A percentile compares a stretch with the other conserved stretches of the same genome.
These are phyloP conservation scores for Tulasnella sp. DNA, from an alignment of 768 basidiomycete genomes.

Conservation along the genomic window DNA sequence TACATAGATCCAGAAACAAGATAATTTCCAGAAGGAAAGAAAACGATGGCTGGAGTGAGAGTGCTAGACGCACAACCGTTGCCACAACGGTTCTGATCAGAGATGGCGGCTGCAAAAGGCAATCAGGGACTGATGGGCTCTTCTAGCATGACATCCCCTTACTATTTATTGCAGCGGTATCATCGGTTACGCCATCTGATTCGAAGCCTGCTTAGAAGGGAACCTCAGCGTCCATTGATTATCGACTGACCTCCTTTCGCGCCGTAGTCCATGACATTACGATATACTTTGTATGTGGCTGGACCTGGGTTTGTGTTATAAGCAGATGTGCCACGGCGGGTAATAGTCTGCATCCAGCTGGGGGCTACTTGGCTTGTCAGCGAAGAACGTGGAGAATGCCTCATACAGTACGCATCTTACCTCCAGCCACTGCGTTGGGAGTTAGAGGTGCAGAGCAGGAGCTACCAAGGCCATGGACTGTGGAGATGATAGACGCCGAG, in stretches of 20 bases:
- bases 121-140: too few relatives aligned
- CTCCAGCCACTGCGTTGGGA: conserved; percentile 11
- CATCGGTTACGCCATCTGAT: conserved; percentile 16
- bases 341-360: conserved; percentile 20
- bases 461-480: background rate
- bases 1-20: conserved; percentile 34
- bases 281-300: conserved; percentile 9
- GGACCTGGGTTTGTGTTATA: conserved; percentile 27
- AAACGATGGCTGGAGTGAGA: conserved; percentile 16
- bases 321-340: background rate
- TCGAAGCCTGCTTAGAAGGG: conserved; percentile 2
- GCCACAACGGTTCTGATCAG: conserved; percentile 12
- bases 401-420: background rate
- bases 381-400: background rate
- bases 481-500: background rate
- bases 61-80: conserved; percentile 4
- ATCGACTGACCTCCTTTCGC: background rate
- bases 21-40: conserved; percentile 16
- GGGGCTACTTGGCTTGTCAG: conserved; percentile 28
- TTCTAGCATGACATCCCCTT: too few relatives aligned
- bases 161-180: conserved; percentile 20
- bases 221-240: conserved; percentile 3
- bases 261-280: conserved; percentile 14
- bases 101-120: conserved; percentile 3
- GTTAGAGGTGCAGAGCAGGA: background rate